Evolutionary conservation across 2,329 filamentous ascomycete genomes (phyloP), one percentile per base, ranked within the genome.

Genomic region (Aspergillus sp.): DNA sequence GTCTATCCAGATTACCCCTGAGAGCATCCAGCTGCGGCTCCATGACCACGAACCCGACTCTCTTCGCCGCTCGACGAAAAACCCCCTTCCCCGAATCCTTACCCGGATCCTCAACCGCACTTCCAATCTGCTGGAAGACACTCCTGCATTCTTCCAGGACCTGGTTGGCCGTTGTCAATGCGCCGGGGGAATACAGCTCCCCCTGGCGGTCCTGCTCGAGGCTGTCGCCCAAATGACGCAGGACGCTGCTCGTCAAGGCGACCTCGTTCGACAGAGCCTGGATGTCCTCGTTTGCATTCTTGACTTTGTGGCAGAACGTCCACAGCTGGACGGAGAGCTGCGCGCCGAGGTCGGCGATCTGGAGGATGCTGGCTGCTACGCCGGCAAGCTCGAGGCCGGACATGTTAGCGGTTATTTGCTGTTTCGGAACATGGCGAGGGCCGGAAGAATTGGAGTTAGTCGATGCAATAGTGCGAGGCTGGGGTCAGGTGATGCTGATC

Each of bases 271-370:
- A 52, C 4, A 58, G 46, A n/a, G 29, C 24, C 27, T 42, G 29
- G 12, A 45, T 33, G 15, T 33, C 27, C 32, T 40, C 7, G 17
- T 53, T 42, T 6, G 49, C 50, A 26, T 34, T 33, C 35, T 50
- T 51, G 29, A 53, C 35, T 8, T 44, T 46, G 20, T 50, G 44
- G 20, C 40, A 42, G 39, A 56, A 52, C 10, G 47, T 47, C 37
- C 44, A 58, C 8, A 59, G 45, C 16, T 48, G 51, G 26, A 57
- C 36, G 1, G 49, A 50, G 4, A 58, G 37, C n/a, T 44, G 44
- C 8, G 41, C 39, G 5, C 51, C 53, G 2, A 53, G 24, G n/a
- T 57, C 53, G 5, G 56, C 53, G 20, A 58, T 41, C 27, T 57
- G 52, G 15, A 54, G 16, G 15, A 55, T 52, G 13, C 43, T 49